phyloP scores from a whole-genome alignment of 1,284 basidiomycete species.

The Gomphus sp. region DNA sequence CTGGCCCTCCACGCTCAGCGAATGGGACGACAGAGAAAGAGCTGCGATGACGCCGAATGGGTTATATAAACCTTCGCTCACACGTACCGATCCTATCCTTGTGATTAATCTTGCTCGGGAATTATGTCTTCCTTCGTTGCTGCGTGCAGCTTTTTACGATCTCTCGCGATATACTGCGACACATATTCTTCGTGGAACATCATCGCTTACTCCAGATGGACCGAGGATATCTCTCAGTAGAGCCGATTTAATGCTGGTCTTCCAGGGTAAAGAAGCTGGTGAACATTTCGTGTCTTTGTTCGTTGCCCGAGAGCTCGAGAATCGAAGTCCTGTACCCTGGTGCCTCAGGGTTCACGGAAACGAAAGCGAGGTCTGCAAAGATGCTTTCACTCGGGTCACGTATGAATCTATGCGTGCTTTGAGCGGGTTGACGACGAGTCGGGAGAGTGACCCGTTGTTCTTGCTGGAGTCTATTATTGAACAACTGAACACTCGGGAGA shows the following conservation, averaged over 20 bases:
- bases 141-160: constrained; percentile 64
- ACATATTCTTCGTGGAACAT: constrained; percentile 47
- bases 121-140: constrained; percentile 42
- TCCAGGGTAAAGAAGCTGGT: constrained; percentile 53
- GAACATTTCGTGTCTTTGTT: constrained; percentile 57
- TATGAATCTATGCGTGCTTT: constrained; percentile 61
- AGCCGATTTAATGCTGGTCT: constrained; percentile 36
- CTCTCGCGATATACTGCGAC: constrained; percentile 61
- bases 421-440: constrained; percentile 53
- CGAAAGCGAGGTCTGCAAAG: constrained; percentile 35
- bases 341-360: constrained; percentile 32
- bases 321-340: constrained; percentile 34
- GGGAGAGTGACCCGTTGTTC: constrained; percentile 64
- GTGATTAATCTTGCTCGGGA: constrained; percentile 60
- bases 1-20: constrained; percentile 53
- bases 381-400: constrained; percentile 67
- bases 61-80: constrained; percentile 38
- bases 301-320: constrained; percentile 44
- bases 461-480: constrained; percentile 56
- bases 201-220: constrained; percentile 4
- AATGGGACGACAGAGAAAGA: constrained; percentile 59
- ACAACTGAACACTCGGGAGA: constrained; percentile 53
- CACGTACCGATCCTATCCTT: constrained; percentile 46
- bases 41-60: constrained; percentile 30
- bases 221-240: constrained; percentile 29